A percentile compares a stretch with the other conserved stretches of the same genome.
These are phyloP conservation scores for Trichophyton simii DNA, from an alignment of 2,329 filamentous ascomycete species.

Conservation along the genomic window DNA sequence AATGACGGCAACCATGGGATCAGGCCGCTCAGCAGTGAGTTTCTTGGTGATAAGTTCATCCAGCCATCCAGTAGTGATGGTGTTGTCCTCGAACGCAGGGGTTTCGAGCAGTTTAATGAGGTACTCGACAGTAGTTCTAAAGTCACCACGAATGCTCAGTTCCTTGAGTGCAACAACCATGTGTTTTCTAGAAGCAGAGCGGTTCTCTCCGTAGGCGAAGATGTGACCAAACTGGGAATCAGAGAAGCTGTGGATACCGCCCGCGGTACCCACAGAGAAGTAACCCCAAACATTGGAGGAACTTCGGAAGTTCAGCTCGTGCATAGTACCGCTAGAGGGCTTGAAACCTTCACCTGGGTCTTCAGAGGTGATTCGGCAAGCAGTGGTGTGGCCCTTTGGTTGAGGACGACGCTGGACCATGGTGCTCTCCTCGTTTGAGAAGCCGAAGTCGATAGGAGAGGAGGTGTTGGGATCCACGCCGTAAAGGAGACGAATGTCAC, in stretches of 20 bases:
- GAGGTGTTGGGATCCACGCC: constrained; percentile 81
- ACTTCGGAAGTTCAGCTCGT: constrained; percentile 96
- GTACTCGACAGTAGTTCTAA: constrained; percentile 96
- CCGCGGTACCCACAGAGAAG: constrained; percentile 93
- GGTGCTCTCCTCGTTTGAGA: constrained; percentile 71
- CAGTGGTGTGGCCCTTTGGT: constrained; percentile 93
- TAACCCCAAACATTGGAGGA: constrained; percentile 99
- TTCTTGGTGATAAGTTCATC: constrained; percentile 98
- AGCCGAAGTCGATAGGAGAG: constrained; percentile 91
- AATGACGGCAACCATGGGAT: constrained; percentile 84
- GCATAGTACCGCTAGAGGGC: constrained; percentile 96
- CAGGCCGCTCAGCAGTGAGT: constrained; percentile 87
- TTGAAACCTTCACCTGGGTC: constrained; percentile 99
- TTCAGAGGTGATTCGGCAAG: constrained; percentile 97
- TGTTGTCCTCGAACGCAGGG: constrained; percentile 96
- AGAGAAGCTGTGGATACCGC: constrained; percentile 97
- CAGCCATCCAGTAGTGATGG: constrained; percentile 96
- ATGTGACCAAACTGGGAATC: constrained; percentile 99
- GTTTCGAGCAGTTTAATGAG: constrained; percentile 98
- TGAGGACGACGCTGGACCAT: constrained; percentile 78
- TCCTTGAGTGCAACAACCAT: constrained; percentile 99
- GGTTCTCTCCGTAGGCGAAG: constrained; percentile 96
- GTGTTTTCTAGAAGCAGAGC: constrained; percentile 90
- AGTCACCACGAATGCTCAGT: constrained; percentile 97
- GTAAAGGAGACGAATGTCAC: constrained; percentile 91